Conservation (phyloP, 2,329 filamentous ascomycete genomes). For the Claviceps sorghi region DNA sequence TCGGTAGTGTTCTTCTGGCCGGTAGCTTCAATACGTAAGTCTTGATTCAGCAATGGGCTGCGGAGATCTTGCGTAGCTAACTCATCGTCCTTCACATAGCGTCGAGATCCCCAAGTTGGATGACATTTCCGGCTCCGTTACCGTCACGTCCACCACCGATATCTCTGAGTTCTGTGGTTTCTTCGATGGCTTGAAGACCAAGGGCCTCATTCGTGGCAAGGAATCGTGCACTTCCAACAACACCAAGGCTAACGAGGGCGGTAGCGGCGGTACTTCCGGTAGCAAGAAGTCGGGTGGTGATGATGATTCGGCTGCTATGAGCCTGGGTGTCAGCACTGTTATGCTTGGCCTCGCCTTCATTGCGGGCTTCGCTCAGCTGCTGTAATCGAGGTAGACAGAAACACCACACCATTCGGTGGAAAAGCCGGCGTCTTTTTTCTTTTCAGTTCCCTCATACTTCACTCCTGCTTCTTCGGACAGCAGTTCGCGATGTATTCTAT, state of each 20-base stretch:
- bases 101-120: conserved; percentile 53
- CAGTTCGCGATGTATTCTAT: conserved; percentile 20
- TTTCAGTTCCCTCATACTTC: conserved; percentile 17
- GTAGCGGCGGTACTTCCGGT: conserved; percentile 16
- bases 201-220: conserved; percentile 28
- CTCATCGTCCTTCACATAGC: conserved; percentile 26
- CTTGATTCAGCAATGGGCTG: not conserved
- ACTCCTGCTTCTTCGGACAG: conserved; percentile 20
- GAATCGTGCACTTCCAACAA: conserved; percentile 36
- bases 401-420: conserved; percentile 16
- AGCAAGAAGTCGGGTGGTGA: conserved; percentile 14
- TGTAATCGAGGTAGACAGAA: conserved; percentile 25
- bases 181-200: conserved; percentile 26
- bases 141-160: conserved; percentile 50
- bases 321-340: conserved; percentile 31
- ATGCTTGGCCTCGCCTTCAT: conserved; percentile 32
- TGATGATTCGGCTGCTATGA: conserved; percentile 28
- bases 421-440: conserved; percentile 21
- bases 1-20: conserved; percentile 74
- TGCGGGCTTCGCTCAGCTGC: conserved; percentile 33
- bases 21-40: conserved; percentile 75
- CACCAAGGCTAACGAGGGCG: conserved; percentile 35
- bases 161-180: conserved; percentile 42
- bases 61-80: not conserved
- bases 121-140: conserved; percentile 58